A percentile compares a stretch with the other conserved stretches of the same genome.
These are phyloP conservation scores for Ganoderma resinaceum DNA, from an alignment of 1,284 basidiomycete genomes.

Conservation along the genomic window DNA sequence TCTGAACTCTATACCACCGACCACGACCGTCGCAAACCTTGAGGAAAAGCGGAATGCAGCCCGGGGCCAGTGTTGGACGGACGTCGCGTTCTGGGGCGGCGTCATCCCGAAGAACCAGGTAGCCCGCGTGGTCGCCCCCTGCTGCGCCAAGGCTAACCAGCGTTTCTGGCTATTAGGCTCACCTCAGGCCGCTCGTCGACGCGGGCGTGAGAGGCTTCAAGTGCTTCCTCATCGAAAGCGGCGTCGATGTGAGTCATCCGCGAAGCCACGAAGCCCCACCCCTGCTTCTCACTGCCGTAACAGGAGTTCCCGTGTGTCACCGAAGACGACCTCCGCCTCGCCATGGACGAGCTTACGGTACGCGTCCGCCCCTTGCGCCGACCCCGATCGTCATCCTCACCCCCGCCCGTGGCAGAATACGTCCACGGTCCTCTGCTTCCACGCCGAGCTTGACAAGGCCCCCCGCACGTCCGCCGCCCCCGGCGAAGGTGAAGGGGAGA, in stretches of 20 bases:
- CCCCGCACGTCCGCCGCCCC: not conserved
- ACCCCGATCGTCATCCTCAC: conserved; percentile 4
- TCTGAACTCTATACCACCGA: conserved; percentile 93
- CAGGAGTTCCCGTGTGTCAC: conserved; percentile 91
- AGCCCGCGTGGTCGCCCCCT: not conserved
- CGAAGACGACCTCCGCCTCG: conserved; percentile 69
- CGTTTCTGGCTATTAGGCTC: conserved; percentile 48
- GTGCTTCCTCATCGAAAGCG: conserved; percentile 93
- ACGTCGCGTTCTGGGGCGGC: conserved; percentile 96
- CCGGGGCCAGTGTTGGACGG: conserved; percentile 76
- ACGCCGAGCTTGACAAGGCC: conserved; percentile 80
- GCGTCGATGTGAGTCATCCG: conserved; percentile 74
- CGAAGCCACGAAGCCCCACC: not conserved
- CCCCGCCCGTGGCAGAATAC: conserved; percentile 53
- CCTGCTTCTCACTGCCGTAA: conserved; percentile 4
- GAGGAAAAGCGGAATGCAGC: conserved; percentile 76
- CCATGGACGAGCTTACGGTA: conserved; percentile 82
- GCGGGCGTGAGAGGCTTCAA: conserved; percentile 94
- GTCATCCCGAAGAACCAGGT: conserved; percentile 90
- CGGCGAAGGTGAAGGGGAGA: too few relatives aligned
- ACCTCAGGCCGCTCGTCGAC: conserved; percentile 72
- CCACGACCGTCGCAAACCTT: conserved; percentile 83
- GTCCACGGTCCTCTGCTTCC: conserved; percentile 81
- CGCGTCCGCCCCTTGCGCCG: conserved; percentile 19
- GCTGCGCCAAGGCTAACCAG: conserved; percentile 10